A percentile compares a stretch with the other conserved stretches of the same genome.
Evolutionary conservation across 75 land plant species (phyloP).

Genomic region (Cunninghamia lanceolata): DNA sequence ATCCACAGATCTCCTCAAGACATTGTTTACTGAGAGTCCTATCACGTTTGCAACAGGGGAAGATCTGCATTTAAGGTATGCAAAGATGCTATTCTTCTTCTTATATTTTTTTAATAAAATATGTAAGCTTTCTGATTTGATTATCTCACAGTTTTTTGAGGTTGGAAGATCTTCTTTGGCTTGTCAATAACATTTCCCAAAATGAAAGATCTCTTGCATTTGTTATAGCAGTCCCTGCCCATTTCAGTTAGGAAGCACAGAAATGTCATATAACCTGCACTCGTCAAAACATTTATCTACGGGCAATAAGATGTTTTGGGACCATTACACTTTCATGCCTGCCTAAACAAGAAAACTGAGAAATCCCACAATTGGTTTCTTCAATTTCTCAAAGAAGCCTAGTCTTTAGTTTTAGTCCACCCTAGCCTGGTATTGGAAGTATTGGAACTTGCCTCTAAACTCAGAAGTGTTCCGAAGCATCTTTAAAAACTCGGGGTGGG

Average conservation of each 20-base stretch:
- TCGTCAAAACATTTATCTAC: no score
- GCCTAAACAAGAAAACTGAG: no score
- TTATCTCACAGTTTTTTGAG: neutral
- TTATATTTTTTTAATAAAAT: neutral
- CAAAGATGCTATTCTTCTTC: constrained; percentile 1
- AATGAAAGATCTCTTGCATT: neutral
- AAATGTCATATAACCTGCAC: neutral
- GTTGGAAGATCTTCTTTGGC: neutral
- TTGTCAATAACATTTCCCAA: neutral
- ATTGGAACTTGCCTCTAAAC: no score
- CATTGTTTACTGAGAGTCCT: constrained; percentile 86
- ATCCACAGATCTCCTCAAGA: constrained; percentile 81
- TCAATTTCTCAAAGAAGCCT: no score
- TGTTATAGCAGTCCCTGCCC: neutral
- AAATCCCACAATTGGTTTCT: no score
- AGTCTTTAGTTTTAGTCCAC: no score
- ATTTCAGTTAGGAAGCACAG: neutral
- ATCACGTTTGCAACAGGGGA: constrained; percentile 93
- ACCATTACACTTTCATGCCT: no score
- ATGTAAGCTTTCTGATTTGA: neutral
- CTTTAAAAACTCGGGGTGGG: no score
- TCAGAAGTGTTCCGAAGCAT: no score
- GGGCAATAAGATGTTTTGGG: no score
- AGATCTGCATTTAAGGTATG: constrained; percentile 95
- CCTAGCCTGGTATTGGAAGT: no score